Evolutionary conservation across 768 basidiomycete genomes (phyloP), one percentile per base, ranked within the genome.

Genomic region (Leccinum broughii): DNA sequence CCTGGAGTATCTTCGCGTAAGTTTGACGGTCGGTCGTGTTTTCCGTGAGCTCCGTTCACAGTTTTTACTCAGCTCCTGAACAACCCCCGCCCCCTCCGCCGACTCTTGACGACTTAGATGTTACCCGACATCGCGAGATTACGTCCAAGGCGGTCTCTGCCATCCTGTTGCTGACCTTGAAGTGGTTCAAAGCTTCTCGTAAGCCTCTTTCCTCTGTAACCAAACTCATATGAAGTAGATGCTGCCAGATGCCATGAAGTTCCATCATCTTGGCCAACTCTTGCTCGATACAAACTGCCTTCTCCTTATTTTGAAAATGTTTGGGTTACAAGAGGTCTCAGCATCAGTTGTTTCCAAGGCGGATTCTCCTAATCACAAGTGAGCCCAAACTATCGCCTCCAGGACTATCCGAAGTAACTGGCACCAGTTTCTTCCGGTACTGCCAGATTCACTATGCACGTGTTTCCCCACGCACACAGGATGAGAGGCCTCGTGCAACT

Each of bases 161-260:
- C 1, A 97, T 98, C 59, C 75, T 99, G 28, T 76, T 98, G 6
- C 78, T 98, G 39, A 84, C 91, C 2, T 74, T 99, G 65, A 97
- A 98, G 73, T 99, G 97, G 97, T 96, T 98, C 81, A 98, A 98
- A 76, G 92, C 91, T 24, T 98, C 96, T 54, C 97, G 96, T 98
- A 66, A 73, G 94, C 82, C 10, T 51, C 52, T 54, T 44, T 17
- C 22, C 49, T 28, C 24, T 57, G 51, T 28, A 51, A 17, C 8
- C 7, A 30, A 20, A 17, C 54, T 49, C 1, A 34, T 22, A 62
- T 32, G 55, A 50, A 44, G 24, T 28, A 54, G 39, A 41, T 57
- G n/a, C 44, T 55, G 28, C 15, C 65, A 98, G 96, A 98, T 76
- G 87, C 90, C 20, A 95, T 99, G 91, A 98, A 99, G 72, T 98